phyloP scores from a whole-genome alignment of 768 basidiomycete genomes.

The Mycena maculata region DNA sequence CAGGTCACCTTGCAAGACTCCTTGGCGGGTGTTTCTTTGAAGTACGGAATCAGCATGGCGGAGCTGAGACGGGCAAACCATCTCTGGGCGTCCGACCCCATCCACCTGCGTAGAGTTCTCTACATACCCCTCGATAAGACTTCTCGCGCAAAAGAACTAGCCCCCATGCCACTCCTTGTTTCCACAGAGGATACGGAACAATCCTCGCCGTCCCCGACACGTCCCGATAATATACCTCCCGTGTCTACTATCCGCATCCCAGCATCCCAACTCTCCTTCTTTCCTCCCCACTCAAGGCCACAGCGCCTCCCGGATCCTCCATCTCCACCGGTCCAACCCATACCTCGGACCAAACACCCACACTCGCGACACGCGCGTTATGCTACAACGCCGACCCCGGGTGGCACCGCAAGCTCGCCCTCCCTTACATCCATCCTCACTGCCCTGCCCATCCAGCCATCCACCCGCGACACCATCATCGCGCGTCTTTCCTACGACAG shows the following conservation, averaged over 20 bases:
- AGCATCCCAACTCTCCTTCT: slow-evolving; percentile 63
- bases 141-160: slow-evolving; percentile 54
- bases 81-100: slow-evolving; percentile 92
- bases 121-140: slow-evolving; percentile 81
- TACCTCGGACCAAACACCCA: slow-evolving; percentile 29
- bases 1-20: slow-evolving; percentile 84
- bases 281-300: slow-evolving; percentile 55
- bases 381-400: slow-evolving; percentile 32
- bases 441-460: slow-evolving; percentile 61
- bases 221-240: slow-evolving; percentile 27
- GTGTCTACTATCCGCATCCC: slow-evolving; percentile 57
- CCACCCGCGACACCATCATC: slow-evolving; percentile 66
- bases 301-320: slow-evolving; percentile 35
- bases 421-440: slow-evolving; percentile 59
- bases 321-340: slow-evolving; percentile 24
- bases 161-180: slow-evolving; percentile 29
- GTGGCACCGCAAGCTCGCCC: slow-evolving; percentile 26
- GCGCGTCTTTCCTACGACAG: slow-evolving; percentile 67
- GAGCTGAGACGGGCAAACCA: slow-evolving; percentile 90
- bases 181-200: slow-evolving; percentile 31
- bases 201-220: slow-evolving; percentile 21
- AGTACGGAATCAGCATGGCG: slow-evolving; percentile 87
- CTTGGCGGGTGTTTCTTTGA: slow-evolving; percentile 87
- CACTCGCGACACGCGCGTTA: slow-evolving; percentile 28
- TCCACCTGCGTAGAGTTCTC: slow-evolving; percentile 86